Base-by-base conservation (phyloP, 2,329 filamentous ascomycete genomes). In the Stylonectria norvegica region DNA sequence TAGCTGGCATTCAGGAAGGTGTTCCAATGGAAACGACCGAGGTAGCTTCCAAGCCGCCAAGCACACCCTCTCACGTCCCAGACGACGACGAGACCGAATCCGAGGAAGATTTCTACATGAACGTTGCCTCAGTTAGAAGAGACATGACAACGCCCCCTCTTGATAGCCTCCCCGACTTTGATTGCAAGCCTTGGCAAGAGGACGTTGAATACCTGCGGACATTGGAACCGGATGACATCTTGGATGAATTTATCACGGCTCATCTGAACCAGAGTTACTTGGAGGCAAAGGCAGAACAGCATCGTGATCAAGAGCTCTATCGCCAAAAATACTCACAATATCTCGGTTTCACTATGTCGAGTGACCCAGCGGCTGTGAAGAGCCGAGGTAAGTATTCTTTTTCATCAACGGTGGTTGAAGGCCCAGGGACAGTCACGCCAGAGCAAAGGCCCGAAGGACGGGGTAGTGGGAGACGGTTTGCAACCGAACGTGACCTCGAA, bases 401-500 rank as follows among this genome's bases (percentile, higher is more conserved):
- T 3, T 64, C 66, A 20, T 56, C 63, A 6, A 51, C 61, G 5
- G 50, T 56, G 2, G 68, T 69, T 10, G 43, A 56, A 2, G 30
- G 30, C 5, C 57, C 48, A 5, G 61, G 63, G 0, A 56, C 67
- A 12, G 58, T 65, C 6, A 63, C 76, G 5, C 68, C 73, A 11
- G 81, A 83, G 43, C 62, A 74, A 3, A 78, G 75, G 45, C 69
- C 73, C 0, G 80, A 85, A 58, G 71, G 75, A 5, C 68, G 78
- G 45, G 68, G 76, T 19, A 55, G 67, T 19, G 61, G 75, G 38
- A 75, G 74, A 43, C 70, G 79, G 40, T 86, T 81, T 58, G 81
- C 78, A 11, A 85, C 83, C 12, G 85, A 90, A 56, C 78, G 85
- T 36, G 85, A 90, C 45, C 63, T 89, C 5, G 81, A 89, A 58